Evolutionary conservation across 2,329 filamentous ascomycete species (phyloP).

Genomic region (Coniella lustricola): DNA sequence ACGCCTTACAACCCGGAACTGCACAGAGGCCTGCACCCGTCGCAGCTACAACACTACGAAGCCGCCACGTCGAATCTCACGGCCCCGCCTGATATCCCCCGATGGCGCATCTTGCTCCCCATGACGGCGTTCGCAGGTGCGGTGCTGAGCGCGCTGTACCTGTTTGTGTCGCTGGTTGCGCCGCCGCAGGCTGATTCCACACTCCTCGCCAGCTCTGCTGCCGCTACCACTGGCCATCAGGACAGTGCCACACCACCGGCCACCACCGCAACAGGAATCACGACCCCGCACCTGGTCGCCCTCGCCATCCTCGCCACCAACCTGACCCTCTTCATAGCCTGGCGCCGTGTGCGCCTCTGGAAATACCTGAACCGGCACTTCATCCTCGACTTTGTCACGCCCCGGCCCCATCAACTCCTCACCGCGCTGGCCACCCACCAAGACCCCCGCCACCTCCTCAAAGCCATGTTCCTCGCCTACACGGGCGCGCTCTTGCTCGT

Average conservation of each 20-base stretch:
- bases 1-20: constrained; percentile 14
- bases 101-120: constrained; percentile 49
- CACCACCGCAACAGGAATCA: constrained; percentile 27
- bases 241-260: too few species aligned
- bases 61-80: constrained; percentile 43
- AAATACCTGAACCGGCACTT: constrained; percentile 61
- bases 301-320: constrained; percentile 55
- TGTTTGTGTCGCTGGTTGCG: constrained; percentile 29
- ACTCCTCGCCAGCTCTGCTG: background rate
- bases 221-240: too few species aligned
- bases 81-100: constrained; percentile 43
- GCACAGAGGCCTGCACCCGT: constrained; percentile 20
- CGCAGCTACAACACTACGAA: constrained; percentile 35
- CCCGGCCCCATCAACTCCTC: constrained; percentile 54
- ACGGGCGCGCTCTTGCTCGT: constrained; percentile 61
- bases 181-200: background rate
- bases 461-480: constrained; percentile 61
- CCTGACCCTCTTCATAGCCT: constrained; percentile 46
- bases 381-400: constrained; percentile 56
- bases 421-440: constrained; percentile 66
- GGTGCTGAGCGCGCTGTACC: constrained; percentile 35
- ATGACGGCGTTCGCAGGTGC: constrained; percentile 41
- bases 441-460: constrained; percentile 47
- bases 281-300: constrained; percentile 59
- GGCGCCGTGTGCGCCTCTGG: constrained; percentile 62